Evolutionary conservation across 148 eudicot species (phyloP), one percentile per base, ranked within the genome.

Genomic region (Fagopyrum tataricum): DNA sequence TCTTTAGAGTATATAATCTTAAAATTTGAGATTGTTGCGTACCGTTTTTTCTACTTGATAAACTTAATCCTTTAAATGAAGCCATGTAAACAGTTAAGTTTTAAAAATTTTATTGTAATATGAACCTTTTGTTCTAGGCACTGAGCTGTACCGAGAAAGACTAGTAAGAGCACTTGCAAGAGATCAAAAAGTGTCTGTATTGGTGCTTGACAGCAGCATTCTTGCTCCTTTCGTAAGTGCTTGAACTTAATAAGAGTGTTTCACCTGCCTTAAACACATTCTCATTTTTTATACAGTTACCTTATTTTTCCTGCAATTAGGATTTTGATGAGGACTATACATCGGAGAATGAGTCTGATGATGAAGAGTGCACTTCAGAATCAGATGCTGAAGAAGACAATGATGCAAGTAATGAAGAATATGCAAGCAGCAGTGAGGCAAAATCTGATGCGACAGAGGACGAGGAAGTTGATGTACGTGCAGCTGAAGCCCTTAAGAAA

Each of bases 71-170:
- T 20, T 64, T 13, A 43, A 14, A 31, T 31, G 42, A 14, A 64
- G 15, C 39, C 26, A 26, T 37, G 20, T 64, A 10, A 64, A 39
- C 43, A 61, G 23, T 21, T 24, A 17, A 31, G 37, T 31, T 31
- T 31, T 31, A 3, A n/a, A n/a, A n/a, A 24, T 24, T 11, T 20
- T 56, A 4, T 69, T 69, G n/a, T 12, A 46, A 53, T 26, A 51
- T 59, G 11, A 61, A 24, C 49, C 39, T 62, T 23, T 44, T 39
- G 23, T 41, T 42, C n/a, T 74, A 95, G 98, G 98, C 44, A 90
- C 92, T 20, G 98, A 95, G 88, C 92, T 95, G 26, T 95, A 95
- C 75, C 87, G 98, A 73, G 98, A 95, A 84, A 87, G 98, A 80
- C 58, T 95, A 77, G 89, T 95, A 77, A 88, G 86, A 85, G 97